Evolutionary conservation across 2,329 filamentous ascomycete species (phyloP), one percentile per base, ranked within the genome.

Genomic region (Coleophoma eucalyptorum): DNA sequence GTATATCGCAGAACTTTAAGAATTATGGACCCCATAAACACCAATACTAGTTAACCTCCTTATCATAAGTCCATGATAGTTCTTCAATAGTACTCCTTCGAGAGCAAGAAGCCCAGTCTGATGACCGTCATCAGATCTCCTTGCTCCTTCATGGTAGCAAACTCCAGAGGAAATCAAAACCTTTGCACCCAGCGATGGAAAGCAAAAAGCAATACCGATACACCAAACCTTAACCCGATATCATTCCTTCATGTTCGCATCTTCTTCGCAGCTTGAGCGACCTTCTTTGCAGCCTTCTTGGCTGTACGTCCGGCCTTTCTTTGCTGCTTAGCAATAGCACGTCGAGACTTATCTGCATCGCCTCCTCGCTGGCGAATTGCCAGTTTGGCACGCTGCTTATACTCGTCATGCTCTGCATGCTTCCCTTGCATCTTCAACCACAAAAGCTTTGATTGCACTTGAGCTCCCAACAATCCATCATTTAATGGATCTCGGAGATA

Each of bases 31-130:
- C 35, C 46, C 53, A 53, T 43, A 15, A 54, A 55, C 51, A 55
- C 47, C 50, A 38, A 18, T 20, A 44, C 42, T 26, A 45, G 43
- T 54, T 72, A 66, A 73, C 72, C 51, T 69, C 76, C 61, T 78
- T 82, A 62, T 84, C 78, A 76, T 83, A 65, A 84, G 80, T 5
- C 84, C 72, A 1, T 72, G 75, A 62, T 84, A 80, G 1, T 49
- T 43, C 49, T 35, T 44, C 49, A 47, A 44, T 52, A 52, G 26
- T 44, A 44, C 42, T 44, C 42, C 42, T 31, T 44, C 26, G 19
- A 32, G 50, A 48, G 44, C 34, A 26, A 40, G 19, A 16, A 15
- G 33, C 46, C 51, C 42, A 32, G 21, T 46, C 45, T 47, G 40
- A 35, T 50, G 46, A 46, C 52, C 55, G 21, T 48, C 50, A 38